phyloP scores from a whole-genome alignment of 352 stramenopile species.

The Phytophthora megakarya region DNA sequence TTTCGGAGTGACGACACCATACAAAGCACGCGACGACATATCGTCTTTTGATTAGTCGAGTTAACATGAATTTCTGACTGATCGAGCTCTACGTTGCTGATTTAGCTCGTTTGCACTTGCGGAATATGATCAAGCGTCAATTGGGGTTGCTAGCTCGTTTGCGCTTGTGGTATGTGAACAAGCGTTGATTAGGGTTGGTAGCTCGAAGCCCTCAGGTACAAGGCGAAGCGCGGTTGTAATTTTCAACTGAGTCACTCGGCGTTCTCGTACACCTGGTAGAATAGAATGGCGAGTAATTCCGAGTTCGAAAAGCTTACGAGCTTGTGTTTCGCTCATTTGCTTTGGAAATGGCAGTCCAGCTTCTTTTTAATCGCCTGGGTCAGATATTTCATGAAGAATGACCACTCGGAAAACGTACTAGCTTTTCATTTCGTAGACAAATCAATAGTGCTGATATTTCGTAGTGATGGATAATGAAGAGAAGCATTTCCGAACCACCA shows the following conservation, averaged over 20 bases:
- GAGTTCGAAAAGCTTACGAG: neutral
- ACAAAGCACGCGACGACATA: too few relatives aligned
- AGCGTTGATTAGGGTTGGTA: neutral
- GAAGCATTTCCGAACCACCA: constrained; percentile 12
- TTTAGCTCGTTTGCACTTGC: too few relatives aligned
- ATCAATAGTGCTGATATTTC: neutral
- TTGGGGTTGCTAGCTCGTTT: neutral
- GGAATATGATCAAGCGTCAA: neutral
- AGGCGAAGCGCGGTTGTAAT: neutral
- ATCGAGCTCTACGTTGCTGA: too few relatives aligned
- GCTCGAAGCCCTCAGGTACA: neutral
- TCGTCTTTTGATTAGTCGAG: too few relatives aligned
- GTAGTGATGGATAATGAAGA: neutral
- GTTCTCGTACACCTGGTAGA: neutral
- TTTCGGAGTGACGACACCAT: too few relatives aligned
- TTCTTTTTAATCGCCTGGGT: neutral
- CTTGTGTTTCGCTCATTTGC: too few relatives aligned
- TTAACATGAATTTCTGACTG: too few relatives aligned
- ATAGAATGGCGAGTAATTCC: neutral
- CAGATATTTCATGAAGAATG: neutral
- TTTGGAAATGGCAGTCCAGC: neutral
- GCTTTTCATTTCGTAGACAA: neutral
- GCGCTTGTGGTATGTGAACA: too few relatives aligned
- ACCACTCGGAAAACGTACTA: neutral
- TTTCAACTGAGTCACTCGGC: neutral